These are phyloP conservation scores for Neonectria coccinea DNA, from an alignment of 2,329 filamentous ascomycete genomes.

Conservation along the genomic window DNA sequence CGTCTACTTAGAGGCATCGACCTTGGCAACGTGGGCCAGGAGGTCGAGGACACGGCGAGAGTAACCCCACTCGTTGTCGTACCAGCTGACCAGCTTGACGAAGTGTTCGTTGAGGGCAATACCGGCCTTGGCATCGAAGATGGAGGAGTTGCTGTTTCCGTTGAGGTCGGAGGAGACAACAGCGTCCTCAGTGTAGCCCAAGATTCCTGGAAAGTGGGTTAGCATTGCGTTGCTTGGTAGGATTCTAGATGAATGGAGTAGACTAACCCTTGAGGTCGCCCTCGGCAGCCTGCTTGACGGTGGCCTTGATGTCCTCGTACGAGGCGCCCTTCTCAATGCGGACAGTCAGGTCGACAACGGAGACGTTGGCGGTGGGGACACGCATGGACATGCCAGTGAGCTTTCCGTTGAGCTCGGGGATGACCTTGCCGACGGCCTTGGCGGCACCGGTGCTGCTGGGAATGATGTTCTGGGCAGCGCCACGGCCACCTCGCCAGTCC, in stretches of 20 bases:
- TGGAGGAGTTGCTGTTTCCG: constrained; percentile 93
- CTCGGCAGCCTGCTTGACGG: constrained; percentile 88
- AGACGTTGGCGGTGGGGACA: constrained; percentile 98
- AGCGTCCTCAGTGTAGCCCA: constrained; percentile 97
- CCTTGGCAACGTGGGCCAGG: constrained; percentile 81
- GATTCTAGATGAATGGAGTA: background rate
- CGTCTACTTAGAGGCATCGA: constrained; percentile 69
- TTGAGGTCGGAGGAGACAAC: constrained; percentile 94
- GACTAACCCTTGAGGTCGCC: constrained; percentile 85
- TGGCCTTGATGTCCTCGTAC: constrained; percentile 93
- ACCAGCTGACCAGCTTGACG: constrained; percentile 98
- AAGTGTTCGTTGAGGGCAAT: constrained; percentile 99
- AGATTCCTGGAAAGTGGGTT: constrained; percentile 69
- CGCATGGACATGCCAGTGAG: constrained; percentile 99
- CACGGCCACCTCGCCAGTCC: constrained; percentile 99
- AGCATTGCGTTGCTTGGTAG: constrained; percentile 14
- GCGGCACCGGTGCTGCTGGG: constrained; percentile 98
- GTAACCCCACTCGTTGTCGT: constrained; percentile 99
- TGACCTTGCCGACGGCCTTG: constrained; percentile 99
- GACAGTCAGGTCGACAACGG: constrained; percentile 96
- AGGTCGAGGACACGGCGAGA: constrained; percentile 94
- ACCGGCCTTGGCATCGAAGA: constrained; percentile 99
- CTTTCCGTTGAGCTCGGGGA: constrained; percentile 97
- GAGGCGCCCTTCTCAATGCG: constrained; percentile 90
- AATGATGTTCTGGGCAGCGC: constrained; percentile 99